Conservation (phyloP, 106 monocot species). For the Allium sativum region DNA sequence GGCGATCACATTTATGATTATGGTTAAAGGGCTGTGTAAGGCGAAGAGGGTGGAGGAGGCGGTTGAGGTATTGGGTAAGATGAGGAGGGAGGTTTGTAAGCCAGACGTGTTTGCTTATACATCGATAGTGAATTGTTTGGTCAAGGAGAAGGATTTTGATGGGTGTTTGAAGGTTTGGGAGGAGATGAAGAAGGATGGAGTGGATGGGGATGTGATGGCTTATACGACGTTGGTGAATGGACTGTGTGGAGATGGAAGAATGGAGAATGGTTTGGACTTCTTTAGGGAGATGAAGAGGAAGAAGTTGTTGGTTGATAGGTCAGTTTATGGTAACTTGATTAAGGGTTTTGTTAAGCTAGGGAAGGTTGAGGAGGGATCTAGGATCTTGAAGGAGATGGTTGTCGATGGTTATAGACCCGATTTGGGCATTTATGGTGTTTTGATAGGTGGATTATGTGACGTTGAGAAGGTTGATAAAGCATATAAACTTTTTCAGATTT, state of each 20-base stretch:
- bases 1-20: constrained; percentile 64
- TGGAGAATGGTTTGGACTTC: constrained; percentile 32
- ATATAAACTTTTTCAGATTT: constrained; percentile 40
- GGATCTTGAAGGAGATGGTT: constrained; percentile 80
- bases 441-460: constrained; percentile 63
- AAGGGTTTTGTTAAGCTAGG: constrained; percentile 51
- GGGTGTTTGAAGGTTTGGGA: constrained; percentile 85
- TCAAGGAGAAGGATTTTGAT: constrained; percentile 30
- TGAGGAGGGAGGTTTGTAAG: constrained; percentile 51
- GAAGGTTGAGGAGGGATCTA: constrained; percentile 35
- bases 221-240: constrained; percentile 55
- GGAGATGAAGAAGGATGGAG: constrained; percentile 54
- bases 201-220: constrained; percentile 60
- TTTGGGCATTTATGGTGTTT: constrained; percentile 53
- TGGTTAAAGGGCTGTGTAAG: constrained; percentile 57
- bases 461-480: constrained; percentile 60
- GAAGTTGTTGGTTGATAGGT: constrained; percentile 49
- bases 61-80: constrained; percentile 40
- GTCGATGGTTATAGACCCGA: constrained; percentile 59
- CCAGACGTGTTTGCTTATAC: constrained; percentile 94
- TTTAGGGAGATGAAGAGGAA: constrained; percentile 67
- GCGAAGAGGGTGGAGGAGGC: constrained; percentile 36
- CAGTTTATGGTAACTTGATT: constrained; percentile 52
- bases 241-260: constrained; percentile 44
- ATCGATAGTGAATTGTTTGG: constrained; percentile 56